phyloP scores from a whole-genome alignment of 2,329 filamentous ascomycete genomes.

The Fonsecaea pedrosoi region DNA sequence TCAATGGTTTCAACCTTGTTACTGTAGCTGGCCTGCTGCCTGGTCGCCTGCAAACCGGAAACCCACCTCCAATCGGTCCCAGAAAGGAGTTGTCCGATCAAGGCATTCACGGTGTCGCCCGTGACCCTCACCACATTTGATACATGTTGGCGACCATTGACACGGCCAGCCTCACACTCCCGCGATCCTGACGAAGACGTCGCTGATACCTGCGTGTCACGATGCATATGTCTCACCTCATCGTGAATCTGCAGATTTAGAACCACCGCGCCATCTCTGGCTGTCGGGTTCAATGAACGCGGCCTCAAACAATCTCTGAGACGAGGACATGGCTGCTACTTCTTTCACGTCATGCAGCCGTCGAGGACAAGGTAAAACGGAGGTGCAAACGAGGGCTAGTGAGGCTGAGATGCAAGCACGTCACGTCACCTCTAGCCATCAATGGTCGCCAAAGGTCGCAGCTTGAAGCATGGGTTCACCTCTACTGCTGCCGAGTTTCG shows the following conservation, averaged over 20 bases:
- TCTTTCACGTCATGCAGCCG: background rate
- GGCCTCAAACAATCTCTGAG: conserved; percentile 9
- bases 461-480: background rate
- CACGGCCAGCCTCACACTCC: conserved; percentile 1
- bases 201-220: background rate
- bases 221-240: conserved; percentile 17
- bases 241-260: background rate
- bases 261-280: conserved; percentile 5
- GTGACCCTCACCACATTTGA: conserved; percentile 6
- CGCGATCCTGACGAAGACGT: background rate
- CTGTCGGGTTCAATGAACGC: background rate
- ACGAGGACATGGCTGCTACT: background rate
- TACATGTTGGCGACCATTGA: background rate
- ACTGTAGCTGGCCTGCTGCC: background rate
- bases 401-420: background rate
- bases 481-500: background rate
- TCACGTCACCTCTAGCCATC: conserved; percentile 9
- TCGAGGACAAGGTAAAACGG: background rate
- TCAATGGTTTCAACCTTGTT: conserved; percentile 17
- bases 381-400: background rate
- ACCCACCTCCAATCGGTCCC: conserved; percentile 26
- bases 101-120: conserved; percentile 24
- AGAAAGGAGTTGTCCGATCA: conserved; percentile 16
- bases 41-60: background rate
- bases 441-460: background rate